Conservation (phyloP, 2,329 filamentous ascomycete species). For the Talaromyces marneffei region DNA sequence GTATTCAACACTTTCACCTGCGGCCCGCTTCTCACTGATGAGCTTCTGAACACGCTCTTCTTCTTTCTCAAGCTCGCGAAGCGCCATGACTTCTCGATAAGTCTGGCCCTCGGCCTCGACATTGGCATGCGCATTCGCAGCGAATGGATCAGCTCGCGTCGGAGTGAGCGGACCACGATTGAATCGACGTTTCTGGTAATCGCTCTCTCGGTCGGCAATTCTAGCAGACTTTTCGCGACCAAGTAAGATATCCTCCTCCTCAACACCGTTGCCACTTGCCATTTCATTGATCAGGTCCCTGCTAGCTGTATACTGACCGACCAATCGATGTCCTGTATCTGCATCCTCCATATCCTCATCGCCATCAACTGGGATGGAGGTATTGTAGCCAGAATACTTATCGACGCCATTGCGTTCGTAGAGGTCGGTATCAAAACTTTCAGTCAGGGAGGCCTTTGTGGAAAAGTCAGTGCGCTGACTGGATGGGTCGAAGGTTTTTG, state of each 20-base stretch:
- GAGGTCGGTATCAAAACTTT: constrained; percentile 76
- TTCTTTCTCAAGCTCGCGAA: constrained; percentile 84
- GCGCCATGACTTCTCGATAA: constrained; percentile 86
- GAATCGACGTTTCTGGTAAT: constrained; percentile 94
- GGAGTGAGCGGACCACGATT: constrained; percentile 71
- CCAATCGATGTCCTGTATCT: constrained; percentile 69
- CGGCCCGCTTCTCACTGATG: constrained; percentile 67
- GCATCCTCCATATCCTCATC: constrained; percentile 73
- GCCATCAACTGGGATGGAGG: constrained; percentile 73
- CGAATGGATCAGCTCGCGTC: constrained; percentile 79
- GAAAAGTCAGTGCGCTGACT: constrained; percentile 76
- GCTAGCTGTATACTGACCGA: constrained; percentile 94
- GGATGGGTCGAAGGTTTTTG: constrained; percentile 69
- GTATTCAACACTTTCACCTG: constrained; percentile 56
- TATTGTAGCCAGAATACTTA: constrained; percentile 84
- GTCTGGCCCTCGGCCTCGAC: constrained; percentile 66
- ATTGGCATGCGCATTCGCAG: constrained; percentile 64
- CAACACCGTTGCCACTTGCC: constrained; percentile 73
- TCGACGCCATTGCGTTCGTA: constrained; percentile 74
- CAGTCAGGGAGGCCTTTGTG: constrained; percentile 86
- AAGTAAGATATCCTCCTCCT: constrained; percentile 84
- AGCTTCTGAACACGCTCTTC: constrained; percentile 77
- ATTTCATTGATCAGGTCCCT: constrained; percentile 92
- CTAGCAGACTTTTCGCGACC: constrained; percentile 83
- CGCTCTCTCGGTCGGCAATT: constrained; percentile 88